Evolutionary conservation across 2,329 filamentous ascomycete species (phyloP).

Genomic region (Pseudogymnoascus sp.): DNA sequence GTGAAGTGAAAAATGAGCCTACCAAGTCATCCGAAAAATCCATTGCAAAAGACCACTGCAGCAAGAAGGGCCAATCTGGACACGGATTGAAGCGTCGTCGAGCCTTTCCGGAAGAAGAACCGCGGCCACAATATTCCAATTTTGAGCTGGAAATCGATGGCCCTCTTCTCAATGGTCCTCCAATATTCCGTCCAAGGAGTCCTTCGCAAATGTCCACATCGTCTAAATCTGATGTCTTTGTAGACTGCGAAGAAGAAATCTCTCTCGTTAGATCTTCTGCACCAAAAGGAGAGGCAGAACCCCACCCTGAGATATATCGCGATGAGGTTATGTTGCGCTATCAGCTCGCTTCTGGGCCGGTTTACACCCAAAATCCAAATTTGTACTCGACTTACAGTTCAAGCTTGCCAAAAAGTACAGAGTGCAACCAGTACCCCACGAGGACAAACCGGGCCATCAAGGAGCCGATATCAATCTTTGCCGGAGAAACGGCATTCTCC

Average conservation of each 20-base stretch:
- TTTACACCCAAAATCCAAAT: background rate
- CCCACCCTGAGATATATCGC: background rate
- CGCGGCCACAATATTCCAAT: background rate
- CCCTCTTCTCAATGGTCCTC: background rate
- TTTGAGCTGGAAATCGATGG: background rate
- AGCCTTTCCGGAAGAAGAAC: background rate
- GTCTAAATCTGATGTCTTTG: background rate
- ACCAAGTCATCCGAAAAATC: background rate
- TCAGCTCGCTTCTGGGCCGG: background rate
- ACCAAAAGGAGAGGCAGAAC: background rate
- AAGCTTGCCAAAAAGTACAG: background rate
- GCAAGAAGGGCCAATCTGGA: background rate
- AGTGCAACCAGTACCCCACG: background rate
- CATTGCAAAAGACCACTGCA: background rate
- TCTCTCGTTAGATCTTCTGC: background rate
- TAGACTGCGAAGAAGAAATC: slow-evolving; percentile 4
- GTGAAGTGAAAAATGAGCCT: background rate
- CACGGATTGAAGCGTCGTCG: background rate
- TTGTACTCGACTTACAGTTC: background rate
- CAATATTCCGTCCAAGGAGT: background rate
- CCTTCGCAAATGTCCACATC: background rate
- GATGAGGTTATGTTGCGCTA: background rate
- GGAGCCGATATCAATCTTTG: too few relatives aligned
- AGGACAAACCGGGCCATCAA: background rate
- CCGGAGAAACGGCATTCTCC: background rate